Evolutionary conservation across 805 yeast species (phyloP), one percentile per base, ranked within the genome.

Genomic region (Dipodascopsis tothii): DNA sequence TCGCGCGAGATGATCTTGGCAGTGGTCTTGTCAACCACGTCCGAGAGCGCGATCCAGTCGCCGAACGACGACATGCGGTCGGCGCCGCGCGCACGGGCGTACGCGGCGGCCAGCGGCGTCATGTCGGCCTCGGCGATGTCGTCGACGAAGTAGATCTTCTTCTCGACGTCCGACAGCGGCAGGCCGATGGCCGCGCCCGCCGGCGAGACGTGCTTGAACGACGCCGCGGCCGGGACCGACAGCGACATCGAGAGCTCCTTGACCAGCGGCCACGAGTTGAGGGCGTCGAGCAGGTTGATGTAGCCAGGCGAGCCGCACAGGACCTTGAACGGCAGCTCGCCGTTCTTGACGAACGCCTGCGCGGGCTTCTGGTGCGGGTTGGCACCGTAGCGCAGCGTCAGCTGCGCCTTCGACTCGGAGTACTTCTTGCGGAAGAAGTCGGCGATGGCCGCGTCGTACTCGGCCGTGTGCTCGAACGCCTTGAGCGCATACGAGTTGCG

Each of bases 321-420:
- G 21, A 90, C 97, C 70, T 83, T 83, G 74, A 92, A 90, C 40
- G 98, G 98, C 55, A 92, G 75, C 55, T 81, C 83, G 59, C 94
- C 95, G 55, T 80, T 77, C 46, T 80, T 65, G 45, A 92, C 94
- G 62, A 68, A 92, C 42, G 97, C 96, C 73, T 92, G 98, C 23
- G 98, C 96, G 39, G 98, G 98, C 69, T 86, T 92, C 74, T 92
- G 98, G 68, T 92, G 97, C 48, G 98, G 98, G 73, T 92, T 92
- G 47, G 95, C 96, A 66, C 98, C 98, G 67, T 92, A 92, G 73
- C 98, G 81, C 60, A 92, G 76, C 22, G 96, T 90, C 67, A 92
- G 74, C 75, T 90, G 97, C 43, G 92, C 76, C 38, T 70, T 71
- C 64, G 80, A 83, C 70, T 90, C 97, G 40, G 95, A 77, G 72